Base-by-base conservation (phyloP, 495 filamentous ascomycete genomes). In the Penicillium ucsense region DNA sequence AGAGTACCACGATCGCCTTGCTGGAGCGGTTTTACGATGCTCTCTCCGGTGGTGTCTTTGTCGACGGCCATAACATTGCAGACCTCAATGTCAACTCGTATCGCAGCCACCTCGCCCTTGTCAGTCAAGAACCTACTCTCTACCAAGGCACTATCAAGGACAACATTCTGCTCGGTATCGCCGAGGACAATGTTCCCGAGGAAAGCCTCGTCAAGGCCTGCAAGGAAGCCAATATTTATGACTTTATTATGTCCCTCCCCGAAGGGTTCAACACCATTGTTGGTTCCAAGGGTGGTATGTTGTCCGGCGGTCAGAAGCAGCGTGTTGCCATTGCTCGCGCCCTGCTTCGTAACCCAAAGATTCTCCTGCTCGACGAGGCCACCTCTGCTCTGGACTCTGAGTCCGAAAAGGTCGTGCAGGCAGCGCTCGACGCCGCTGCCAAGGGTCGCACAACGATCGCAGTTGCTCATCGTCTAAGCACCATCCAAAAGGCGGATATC, bases 201-300 rank as follows among this genome's bases (percentile, higher is more conserved):
- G 83, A 81, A 35, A 73, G 74, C 4, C 74, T 95, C 32, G 72
- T 83, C 42, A 75, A 83, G 52, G 87, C 85, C 9, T 92, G 88
- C 72, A 83, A 81, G 49, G 84, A 90, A 59, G 89, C 89, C 37
- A 95, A 94, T 55, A 95, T 95, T 55, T 88, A 89, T 62, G 87
- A 92, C 55, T 94, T 94, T 64, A 90, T 95, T 62, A 76, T 82
- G 60, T 84, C 82, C 38, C 67, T 83, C 9, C 80, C 82, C 27
- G 84, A 91, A 5, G 86, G 85, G 33, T 85, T 90, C 64, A 72
- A 76, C 53, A 94, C 88, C 8, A 54, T 83, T 9, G 83, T 89
- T 31, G 88, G 88, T 29, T 83, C 73, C 38, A 89, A 88, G 59
- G 88, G 88, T 43, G 74, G 80, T 45, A 81, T 87, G 66, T 71